These are phyloP conservation scores for Venturia effusa DNA, from an alignment of 2,329 filamentous ascomycete genomes.

Conservation along the genomic window DNA sequence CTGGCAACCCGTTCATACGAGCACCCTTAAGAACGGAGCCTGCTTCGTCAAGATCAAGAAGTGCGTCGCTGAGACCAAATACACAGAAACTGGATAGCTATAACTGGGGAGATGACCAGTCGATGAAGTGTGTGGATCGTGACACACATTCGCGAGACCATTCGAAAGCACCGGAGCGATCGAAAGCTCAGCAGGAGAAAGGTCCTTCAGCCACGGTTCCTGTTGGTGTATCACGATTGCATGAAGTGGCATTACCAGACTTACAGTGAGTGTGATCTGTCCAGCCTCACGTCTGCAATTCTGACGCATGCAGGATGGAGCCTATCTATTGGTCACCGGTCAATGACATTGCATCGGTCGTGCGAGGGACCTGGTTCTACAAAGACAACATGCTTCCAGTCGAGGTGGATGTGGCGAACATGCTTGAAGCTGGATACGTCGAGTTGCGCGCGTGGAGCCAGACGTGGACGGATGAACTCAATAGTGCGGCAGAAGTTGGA, in stretches of 20 bases:
- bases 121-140: constrained; percentile 15
- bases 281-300: constrained; percentile 14
- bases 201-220: constrained; percentile 51
- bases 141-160: constrained; percentile 11
- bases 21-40: constrained; percentile 34
- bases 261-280: constrained; percentile 33
- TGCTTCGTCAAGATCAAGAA: constrained; percentile 11
- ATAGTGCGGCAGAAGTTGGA: constrained; percentile 82
- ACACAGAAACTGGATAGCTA: constrained; percentile 31
- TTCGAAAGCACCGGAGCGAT: constrained; percentile 1
- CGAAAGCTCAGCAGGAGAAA: constrained; percentile 20
- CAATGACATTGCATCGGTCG: constrained; percentile 73
- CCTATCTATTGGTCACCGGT: constrained; percentile 97
- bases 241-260: constrained; percentile 73
- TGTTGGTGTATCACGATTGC: constrained; percentile 81
- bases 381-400: constrained; percentile 89
- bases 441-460: constrained; percentile 81
- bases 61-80: constrained; percentile 6
- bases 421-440: constrained; percentile 80
- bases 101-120: constrained; percentile 31
- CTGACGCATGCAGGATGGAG: constrained; percentile 56
- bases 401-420: constrained; percentile 76
- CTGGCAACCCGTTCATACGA: constrained; percentile 41
- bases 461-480: constrained; percentile 85
- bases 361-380: constrained; percentile 94